Evolutionary conservation across 2,329 filamentous ascomycete species (phyloP).

Genomic region (Colletotrichum musae): DNA sequence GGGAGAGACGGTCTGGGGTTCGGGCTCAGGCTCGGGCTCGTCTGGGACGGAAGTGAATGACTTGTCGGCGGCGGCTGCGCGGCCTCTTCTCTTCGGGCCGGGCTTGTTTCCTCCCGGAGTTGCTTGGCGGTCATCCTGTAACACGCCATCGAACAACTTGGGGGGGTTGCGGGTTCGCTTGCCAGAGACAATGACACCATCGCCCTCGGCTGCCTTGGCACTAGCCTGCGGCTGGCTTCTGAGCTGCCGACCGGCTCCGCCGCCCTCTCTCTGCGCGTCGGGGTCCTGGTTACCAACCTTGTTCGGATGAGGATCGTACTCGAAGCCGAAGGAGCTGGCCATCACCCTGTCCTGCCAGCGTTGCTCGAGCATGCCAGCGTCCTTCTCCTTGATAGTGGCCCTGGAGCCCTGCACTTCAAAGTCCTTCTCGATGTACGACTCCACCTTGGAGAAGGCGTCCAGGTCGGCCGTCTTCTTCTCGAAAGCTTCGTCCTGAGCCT

Average conservation of each 20-base stretch:
- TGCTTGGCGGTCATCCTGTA: slow-evolving; percentile 64
- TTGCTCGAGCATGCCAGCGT: slow-evolving; percentile 59
- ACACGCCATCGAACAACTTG: slow-evolving; percentile 64
- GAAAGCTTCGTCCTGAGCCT: slow-evolving; percentile 63
- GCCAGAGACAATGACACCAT: slow-evolving; percentile 60
- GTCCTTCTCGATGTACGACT: slow-evolving; percentile 64
- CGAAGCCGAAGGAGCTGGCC: slow-evolving; percentile 73
- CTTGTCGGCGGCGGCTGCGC: slow-evolving; percentile 36
- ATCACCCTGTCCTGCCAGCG: slow-evolving; percentile 68
- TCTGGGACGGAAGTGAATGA: slow-evolving; percentile 20
- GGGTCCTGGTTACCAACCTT: slow-evolving; percentile 74
- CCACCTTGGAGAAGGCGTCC: slow-evolving; percentile 49
- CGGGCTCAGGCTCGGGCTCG: slow-evolving; percentile 24
- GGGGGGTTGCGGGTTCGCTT: slow-evolving; percentile 70
- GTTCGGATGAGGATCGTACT: slow-evolving; percentile 71
- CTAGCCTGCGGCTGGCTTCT: slow-evolving; percentile 72
- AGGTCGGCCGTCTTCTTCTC: slow-evolving; percentile 61
- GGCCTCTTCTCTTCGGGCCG: slow-evolving; percentile 49
- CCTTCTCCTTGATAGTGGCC: slow-evolving; percentile 54
- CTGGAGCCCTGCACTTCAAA: slow-evolving; percentile 70
- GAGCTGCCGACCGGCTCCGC: slow-evolving; percentile 67
- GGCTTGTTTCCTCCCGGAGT: slow-evolving; percentile 57
- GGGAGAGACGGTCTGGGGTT: slow-evolving; percentile 24
- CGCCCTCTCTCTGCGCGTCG: slow-evolving; percentile 68
- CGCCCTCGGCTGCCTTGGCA: slow-evolving; percentile 69